Evolutionary conservation across 305 asterid genomes (phyloP).

Genomic region (Andrographis paniculata): DNA sequence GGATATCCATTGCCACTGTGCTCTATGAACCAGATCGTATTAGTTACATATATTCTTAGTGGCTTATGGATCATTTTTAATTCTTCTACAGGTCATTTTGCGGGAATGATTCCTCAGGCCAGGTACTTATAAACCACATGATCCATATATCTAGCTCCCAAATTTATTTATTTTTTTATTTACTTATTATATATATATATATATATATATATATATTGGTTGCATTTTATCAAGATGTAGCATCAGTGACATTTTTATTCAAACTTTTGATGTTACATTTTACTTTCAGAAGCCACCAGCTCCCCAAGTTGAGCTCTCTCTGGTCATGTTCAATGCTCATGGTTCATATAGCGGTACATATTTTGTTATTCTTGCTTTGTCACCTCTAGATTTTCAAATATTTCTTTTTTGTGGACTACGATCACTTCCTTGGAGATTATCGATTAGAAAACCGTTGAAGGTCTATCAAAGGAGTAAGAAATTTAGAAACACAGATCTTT

Average conservation of each 20-base stretch:
- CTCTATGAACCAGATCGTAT: no score
- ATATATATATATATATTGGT: background rate
- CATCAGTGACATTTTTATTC: constrained; percentile 3
- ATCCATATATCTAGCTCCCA: constrained; percentile 1
- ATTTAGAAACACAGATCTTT: background rate
- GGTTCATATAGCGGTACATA: constrained; percentile 72
- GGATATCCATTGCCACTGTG: no score
- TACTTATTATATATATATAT: no score
- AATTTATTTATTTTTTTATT: no score
- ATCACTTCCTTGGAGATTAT: no score
- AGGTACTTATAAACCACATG: constrained; percentile 34
- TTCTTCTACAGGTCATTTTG: constrained; percentile 45
- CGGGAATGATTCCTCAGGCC: constrained; percentile 49
- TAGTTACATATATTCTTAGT: no score
- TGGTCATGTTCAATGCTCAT: constrained; percentile 69
- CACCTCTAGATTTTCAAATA: no score
- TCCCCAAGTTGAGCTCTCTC: constrained; percentile 40
- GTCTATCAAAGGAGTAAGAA: no score
- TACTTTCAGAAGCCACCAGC: constrained; percentile 52
- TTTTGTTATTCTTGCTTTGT: constrained; percentile 11
- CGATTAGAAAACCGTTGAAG: no score
- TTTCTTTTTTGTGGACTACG: no score
- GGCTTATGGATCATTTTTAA: no score
- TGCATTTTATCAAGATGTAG: background rate
- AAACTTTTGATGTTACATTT: constrained; percentile 2